Evolutionary conservation across 306 rosid species (phyloP).

Genomic region (Datisca glomerata): DNA sequence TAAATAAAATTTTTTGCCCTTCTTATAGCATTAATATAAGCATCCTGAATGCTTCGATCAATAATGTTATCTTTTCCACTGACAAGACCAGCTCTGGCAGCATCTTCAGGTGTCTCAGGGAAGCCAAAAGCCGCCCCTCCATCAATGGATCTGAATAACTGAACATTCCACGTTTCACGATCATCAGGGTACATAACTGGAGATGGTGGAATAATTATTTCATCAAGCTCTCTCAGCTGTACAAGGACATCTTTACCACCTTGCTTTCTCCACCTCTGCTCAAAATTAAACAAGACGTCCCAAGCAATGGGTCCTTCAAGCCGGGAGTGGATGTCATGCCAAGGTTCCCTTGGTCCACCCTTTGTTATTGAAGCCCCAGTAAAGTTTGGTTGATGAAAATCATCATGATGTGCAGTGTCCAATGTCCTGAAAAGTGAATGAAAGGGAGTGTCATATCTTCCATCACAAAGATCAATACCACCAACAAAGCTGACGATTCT

Average conservation of each 20-base stretch:
- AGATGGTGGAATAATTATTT: constrained; percentile 47
- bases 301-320: constrained; percentile 74
- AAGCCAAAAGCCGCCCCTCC: constrained; percentile 80
- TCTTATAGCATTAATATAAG: constrained; percentile 56
- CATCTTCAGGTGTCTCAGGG: constrained; percentile 67
- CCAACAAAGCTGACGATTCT: constrained; percentile 67
- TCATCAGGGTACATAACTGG: constrained; percentile 54
- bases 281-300: constrained; percentile 70
- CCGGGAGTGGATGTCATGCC: constrained; percentile 73
- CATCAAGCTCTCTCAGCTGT: constrained; percentile 45
- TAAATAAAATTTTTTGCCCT: constrained; percentile 63
- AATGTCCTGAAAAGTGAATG: constrained; percentile 66
- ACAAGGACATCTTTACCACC: constrained; percentile 61
- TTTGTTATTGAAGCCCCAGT: constrained; percentile 45
- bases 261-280: constrained; percentile 71
- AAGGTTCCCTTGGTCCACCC: constrained; percentile 75
- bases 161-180: constrained; percentile 65
- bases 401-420: constrained; percentile 58
- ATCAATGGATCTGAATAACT: constrained; percentile 62
- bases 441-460: constrained; percentile 61
- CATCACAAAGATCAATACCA: constrained; percentile 70
- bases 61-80: constrained; percentile 69
- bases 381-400: constrained; percentile 68
- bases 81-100: constrained; percentile 57
- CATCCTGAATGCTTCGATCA: constrained; percentile 69